These are phyloP conservation scores for Arctium minus DNA, from an alignment of 129 eudicot genomes.

Conservation along the genomic window DNA sequence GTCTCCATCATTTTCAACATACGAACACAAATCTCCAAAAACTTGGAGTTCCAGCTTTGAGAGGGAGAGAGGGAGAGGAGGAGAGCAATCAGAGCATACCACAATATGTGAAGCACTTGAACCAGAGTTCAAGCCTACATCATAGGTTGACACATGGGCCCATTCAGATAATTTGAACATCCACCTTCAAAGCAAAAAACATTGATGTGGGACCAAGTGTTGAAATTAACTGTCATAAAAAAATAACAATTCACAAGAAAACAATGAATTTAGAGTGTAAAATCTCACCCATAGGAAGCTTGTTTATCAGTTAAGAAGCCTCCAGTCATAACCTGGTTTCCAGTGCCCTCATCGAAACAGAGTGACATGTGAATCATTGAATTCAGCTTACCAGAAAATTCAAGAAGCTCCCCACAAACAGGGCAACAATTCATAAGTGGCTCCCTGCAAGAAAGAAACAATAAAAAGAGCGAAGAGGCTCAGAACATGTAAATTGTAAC, in stretches of 20 bases:
- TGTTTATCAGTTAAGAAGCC: conserved; percentile 93
- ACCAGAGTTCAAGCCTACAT: conserved; percentile 81
- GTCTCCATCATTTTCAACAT: background rate
- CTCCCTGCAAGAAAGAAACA: conserved; percentile 56
- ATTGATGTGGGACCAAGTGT: conserved; percentile 10
- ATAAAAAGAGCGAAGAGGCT: background rate
- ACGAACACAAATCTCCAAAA: background rate
- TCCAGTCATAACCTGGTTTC: conserved; percentile 78
- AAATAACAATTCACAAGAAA: background rate
- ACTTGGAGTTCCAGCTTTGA: background rate
- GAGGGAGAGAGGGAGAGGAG: conserved; percentile 9
- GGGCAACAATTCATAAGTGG: conserved; percentile 88
- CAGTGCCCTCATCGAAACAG: conserved; percentile 97
- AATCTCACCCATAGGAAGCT: conserved; percentile 83
- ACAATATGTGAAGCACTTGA: conserved; percentile 84
- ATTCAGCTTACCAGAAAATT: conserved; percentile 56
- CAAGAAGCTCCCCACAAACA: conserved; percentile 81
- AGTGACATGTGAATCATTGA: conserved; percentile 82
- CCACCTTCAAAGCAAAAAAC: conserved; percentile 52
- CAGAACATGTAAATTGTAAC: background rate
- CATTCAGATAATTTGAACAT: conserved; percentile 94
- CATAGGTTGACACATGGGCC: conserved; percentile 86
- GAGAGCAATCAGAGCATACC: conserved; percentile 31
- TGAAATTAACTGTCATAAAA: background rate
- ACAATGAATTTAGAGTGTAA: background rate